phyloP scores from a whole-genome alignment of 176 grass and related monocot genomes.

The Musa beccarii region DNA sequence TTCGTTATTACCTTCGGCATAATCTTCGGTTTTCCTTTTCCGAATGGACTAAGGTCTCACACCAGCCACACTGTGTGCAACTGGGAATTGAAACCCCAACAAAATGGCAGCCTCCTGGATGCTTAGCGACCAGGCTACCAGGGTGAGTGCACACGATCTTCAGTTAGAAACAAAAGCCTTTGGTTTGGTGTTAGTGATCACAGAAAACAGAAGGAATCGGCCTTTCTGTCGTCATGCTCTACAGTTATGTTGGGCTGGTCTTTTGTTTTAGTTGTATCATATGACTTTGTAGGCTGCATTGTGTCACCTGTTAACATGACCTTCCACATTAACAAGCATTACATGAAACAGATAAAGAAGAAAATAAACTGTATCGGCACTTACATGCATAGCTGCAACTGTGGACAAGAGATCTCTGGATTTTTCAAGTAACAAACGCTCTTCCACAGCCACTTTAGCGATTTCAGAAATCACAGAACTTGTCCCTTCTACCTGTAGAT shows the following conservation, averaged over 20 bases:
- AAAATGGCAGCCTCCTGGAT: too few species aligned
- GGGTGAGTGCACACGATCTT: neutral
- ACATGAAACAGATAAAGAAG: neutral
- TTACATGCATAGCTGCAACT: conserved; percentile 55
- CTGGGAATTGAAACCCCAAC: too few species aligned
- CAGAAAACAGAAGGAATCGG: neutral
- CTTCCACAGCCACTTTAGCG: conserved; percentile 34
- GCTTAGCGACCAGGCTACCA: too few species aligned
- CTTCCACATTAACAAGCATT: neutral
- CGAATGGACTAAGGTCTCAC: too few species aligned
- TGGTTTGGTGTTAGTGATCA: conserved; percentile 6
- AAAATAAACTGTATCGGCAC: neutral
- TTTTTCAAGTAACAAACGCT: conserved; percentile 35
- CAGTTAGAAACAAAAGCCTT: neutral
- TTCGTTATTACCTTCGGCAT: neutral
- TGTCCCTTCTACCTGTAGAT: conserved; percentile 37
- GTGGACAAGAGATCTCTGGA: conserved; percentile 55
- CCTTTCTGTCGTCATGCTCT: neutral
- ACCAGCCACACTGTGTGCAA: too few species aligned
- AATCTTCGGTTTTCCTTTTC: neutral
- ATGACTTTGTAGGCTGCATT: conserved; percentile 10
- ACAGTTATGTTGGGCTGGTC: conserved; percentile 3
- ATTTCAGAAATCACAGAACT: conserved; percentile 37
- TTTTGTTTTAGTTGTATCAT: conserved; percentile 1
- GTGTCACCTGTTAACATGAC: conserved; percentile 1